Evolutionary conservation across 2,329 filamentous ascomycete genomes (phyloP).

Genomic region (Alternaria arbusti): DNA sequence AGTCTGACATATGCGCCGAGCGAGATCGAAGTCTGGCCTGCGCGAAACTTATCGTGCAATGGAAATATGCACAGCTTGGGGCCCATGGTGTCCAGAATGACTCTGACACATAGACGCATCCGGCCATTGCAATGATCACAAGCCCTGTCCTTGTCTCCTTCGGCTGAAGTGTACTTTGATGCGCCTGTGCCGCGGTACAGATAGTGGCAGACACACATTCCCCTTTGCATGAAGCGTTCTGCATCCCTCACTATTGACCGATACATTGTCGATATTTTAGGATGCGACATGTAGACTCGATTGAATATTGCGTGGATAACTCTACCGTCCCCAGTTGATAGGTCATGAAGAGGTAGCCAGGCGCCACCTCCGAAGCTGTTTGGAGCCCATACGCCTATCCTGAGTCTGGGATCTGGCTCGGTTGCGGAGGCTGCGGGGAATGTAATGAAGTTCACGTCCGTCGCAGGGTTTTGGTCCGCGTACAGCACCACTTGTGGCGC

Average conservation of each 20-base stretch:
- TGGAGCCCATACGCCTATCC: background rate
- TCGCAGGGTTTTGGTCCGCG: background rate
- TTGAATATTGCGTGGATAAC: background rate
- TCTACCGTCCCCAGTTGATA: background rate
- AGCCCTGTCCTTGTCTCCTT: background rate
- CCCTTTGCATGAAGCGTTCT: background rate
- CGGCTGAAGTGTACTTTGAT: background rate
- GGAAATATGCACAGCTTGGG: background rate
- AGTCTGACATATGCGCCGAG: background rate
- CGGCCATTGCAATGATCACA: background rate
- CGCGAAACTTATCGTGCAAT: background rate
- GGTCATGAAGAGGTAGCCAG: background rate
- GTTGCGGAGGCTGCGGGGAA: background rate
- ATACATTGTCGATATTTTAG: background rate
- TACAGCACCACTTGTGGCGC: background rate
- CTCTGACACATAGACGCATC: background rate
- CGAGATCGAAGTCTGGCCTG: background rate
- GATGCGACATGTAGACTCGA: background rate
- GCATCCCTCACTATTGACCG: background rate
- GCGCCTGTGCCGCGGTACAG: background rate
- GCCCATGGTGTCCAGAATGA: background rate
- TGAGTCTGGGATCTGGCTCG: background rate
- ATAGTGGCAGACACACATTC: background rate
- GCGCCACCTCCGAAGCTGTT: background rate
- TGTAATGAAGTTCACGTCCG: background rate